A percentile compares a stretch with the other conserved stretches of the same genome.
These are phyloP conservation scores for Polytrichum formosum DNA, from an alignment of 225 moss, liverwort and hornwort species.

Conservation along the genomic window DNA sequence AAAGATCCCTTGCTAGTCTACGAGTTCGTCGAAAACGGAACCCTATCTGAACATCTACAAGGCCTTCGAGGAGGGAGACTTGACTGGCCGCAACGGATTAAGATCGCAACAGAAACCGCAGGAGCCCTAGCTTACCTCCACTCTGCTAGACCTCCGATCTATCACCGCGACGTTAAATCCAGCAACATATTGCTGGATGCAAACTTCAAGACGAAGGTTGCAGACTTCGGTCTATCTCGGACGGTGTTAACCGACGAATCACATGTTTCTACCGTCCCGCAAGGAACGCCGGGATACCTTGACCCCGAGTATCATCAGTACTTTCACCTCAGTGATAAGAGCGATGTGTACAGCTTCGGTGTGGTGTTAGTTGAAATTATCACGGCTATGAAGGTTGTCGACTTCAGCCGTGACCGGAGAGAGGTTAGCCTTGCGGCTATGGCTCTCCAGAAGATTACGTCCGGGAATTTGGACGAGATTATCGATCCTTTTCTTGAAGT, in stretches of 20 bases:
- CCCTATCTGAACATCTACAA: slow-evolving; percentile 35
- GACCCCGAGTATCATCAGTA: slow-evolving; percentile 39
- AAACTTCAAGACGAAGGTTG: slow-evolving; percentile 36
- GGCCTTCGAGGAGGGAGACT: slow-evolving; percentile 1
- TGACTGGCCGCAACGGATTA: slow-evolving; percentile 26
- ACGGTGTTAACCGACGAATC: slow-evolving; percentile 19
- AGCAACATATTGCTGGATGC: slow-evolving; percentile 48
- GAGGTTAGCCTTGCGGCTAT: slow-evolving; percentile 8
- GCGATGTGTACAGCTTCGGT: slow-evolving; percentile 45
- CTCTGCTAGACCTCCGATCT: slow-evolving; percentile 27
- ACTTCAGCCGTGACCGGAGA: slow-evolving; percentile 12
- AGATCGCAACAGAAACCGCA: slow-evolving; percentile 42
- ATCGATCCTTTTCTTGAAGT: slow-evolving; percentile 19
- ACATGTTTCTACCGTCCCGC: slow-evolving; percentile 34
- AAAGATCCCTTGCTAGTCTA: slow-evolving; percentile 44
- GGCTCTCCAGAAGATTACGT: slow-evolving; percentile 13
- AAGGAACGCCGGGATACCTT: slow-evolving; percentile 39
- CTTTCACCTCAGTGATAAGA: slow-evolving; percentile 35
- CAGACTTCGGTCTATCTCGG: slow-evolving; percentile 45
- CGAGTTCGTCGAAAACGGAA: slow-evolving; percentile 45
- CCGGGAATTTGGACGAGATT: slow-evolving; percentile 11
- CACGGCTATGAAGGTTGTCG: slow-evolving; percentile 20
- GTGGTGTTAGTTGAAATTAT: slow-evolving; percentile 30
- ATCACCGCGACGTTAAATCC: slow-evolving; percentile 52
- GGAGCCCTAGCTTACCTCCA: slow-evolving; percentile 49